Evolutionary conservation across 768 basidiomycete species (phyloP).

Genomic region (Boletus coccyginus): DNA sequence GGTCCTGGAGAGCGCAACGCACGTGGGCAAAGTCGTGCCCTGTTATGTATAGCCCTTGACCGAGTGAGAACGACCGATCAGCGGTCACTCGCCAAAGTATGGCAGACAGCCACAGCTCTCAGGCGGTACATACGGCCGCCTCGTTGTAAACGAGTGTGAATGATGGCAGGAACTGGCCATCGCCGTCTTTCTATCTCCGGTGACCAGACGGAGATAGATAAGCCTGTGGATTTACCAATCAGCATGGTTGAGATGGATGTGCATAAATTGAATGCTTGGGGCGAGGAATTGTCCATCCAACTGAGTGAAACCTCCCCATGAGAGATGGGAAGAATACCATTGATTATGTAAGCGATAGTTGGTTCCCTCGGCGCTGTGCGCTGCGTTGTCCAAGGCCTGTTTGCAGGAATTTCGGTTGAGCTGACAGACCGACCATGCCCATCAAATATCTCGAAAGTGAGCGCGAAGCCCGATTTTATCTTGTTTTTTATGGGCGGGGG

Average conservation of each 20-base stretch:
- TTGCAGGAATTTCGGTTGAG: not conserved
- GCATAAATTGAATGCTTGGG: no score
- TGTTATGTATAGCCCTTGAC: constrained; percentile 7
- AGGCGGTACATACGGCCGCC: not conserved
- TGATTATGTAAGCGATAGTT: constrained; percentile 30
- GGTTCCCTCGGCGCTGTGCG: constrained; percentile 16
- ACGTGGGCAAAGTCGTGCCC: constrained; percentile 8
- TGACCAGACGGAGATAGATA: not conserved
- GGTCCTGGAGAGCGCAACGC: not conserved
- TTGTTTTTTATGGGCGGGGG: not conserved
- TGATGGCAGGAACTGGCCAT: not conserved
- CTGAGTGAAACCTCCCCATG: not conserved
- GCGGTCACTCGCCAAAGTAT: constrained; percentile 2
- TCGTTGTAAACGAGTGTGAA: constrained; percentile 3
- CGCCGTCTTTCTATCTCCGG: not conserved
- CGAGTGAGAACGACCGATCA: constrained; percentile 4
- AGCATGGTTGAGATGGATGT: not conserved
- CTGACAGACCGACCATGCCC: constrained; percentile 50
- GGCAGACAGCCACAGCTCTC: constrained; percentile 2
- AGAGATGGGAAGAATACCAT: constrained; percentile 5
- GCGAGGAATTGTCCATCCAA: not conserved
- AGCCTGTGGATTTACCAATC: not conserved
- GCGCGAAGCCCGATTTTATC: constrained; percentile 16
- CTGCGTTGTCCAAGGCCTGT: constrained; percentile 21
- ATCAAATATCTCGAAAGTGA: constrained; percentile 83